A percentile compares a stretch with the other conserved stretches of the same genome.
Evolutionary conservation across 1,139 yeast genomes (phyloP).

Genomic region (Pneumocystis carinii): DNA sequence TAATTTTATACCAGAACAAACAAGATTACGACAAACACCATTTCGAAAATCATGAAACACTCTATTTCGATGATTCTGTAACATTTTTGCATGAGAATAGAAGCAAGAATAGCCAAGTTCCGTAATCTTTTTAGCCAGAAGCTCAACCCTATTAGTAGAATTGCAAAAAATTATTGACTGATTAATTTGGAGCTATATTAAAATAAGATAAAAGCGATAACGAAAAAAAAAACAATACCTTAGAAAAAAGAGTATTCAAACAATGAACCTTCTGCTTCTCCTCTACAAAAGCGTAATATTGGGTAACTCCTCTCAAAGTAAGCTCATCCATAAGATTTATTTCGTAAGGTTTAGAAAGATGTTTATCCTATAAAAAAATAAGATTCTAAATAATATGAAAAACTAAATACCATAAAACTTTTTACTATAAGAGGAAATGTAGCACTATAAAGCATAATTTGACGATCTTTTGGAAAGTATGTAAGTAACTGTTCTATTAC

Average conservation of each 20-base stretch:
- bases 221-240: conserved; percentile 19
- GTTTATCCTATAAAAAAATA: conserved; percentile 36
- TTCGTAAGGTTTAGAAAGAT: conserved; percentile 82
- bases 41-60: conserved; percentile 98
- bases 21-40: conserved; percentile 92
- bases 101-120: conserved; percentile 94
- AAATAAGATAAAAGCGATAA: neutral
- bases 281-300: conserved; percentile 93
- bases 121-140: conserved; percentile 86
- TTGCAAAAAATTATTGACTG: conserved; percentile 95
- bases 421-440: conserved; percentile 93
- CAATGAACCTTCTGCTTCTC: conserved; percentile 93
- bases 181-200: conserved; percentile 54
- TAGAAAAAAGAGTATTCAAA: conserved; percentile 83
- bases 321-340: conserved; percentile 95
- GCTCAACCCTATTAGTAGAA: conserved; percentile 89
- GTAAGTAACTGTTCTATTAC: conserved; percentile 76
- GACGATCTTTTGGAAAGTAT: conserved; percentile 68
- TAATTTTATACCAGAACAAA: conserved; percentile 41
- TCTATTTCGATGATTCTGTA: conserved; percentile 91
- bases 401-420: conserved; percentile 45
- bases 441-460: conserved; percentile 80
- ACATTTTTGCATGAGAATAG: conserved; percentile 95
- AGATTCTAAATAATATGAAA: neutral
- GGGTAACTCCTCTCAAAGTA: conserved; percentile 89